Base-by-base conservation (phyloP, 2,329 filamentous ascomycete genomes). In the Epichloe amarillans region DNA sequence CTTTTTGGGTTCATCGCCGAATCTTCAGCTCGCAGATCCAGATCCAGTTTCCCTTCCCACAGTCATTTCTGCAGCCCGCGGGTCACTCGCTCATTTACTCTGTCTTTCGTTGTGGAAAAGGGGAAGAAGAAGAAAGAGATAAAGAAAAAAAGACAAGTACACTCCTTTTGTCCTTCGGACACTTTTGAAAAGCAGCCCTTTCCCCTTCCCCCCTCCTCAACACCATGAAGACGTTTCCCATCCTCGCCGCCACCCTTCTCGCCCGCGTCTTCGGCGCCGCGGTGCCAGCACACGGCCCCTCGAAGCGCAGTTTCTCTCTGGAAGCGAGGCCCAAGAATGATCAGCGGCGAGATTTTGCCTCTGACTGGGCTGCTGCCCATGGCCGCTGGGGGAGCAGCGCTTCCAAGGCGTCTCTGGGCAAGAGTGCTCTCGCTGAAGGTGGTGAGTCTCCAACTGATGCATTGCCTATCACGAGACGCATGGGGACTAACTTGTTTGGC, bases 351-450 rank as follows among this genome's bases (percentile, higher is more conserved):
- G 56, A 66, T 50, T 69, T 67, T 53, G 54, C 62, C 12, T 57
- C 57, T 17, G 66, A 67, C 39, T 66, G 62, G 61, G 60, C 58
- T 6, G 62, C 64, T 12, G 64, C 60, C 5, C 61, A 59, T 15
- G 55, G 58, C 54, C 67, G 65, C 59, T 69, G 66, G 66, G 66
- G 65, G 5, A 60, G 55, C 8, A 55, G 53, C 3, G 50, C 59
- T 33, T 50, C 61, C 0, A 49, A 50, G 19, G 53, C 58, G 5
- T 50, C 56, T 12, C 17, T 56, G 10, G 53, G 57, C 7, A 54
- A 54, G 2, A 60, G 66, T 49, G 59, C 61, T 5, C 57, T 67
- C n/a, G 54, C 57, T 2, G 56, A 64, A 21, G 58, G 58, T n/a
- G 57, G 66, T 66, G 49, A 45, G 56, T 54, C 2, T 12, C 12